phyloP scores from a whole-genome alignment of 805 yeast species.

The Saturnispora ahearnii region DNA sequence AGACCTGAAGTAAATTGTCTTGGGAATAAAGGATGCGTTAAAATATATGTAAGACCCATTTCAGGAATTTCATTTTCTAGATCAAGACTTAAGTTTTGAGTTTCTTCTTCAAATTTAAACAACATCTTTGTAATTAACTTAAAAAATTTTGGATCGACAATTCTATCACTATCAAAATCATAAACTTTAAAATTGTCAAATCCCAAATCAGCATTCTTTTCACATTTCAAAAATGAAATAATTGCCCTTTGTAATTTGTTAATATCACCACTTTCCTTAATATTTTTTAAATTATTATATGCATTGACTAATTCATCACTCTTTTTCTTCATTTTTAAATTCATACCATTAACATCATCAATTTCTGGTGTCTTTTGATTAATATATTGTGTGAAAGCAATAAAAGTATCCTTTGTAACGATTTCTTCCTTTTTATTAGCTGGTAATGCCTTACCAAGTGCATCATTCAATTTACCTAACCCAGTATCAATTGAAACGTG shows the following conservation, averaged over 20 bases:
- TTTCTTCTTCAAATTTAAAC: constrained; percentile 26
- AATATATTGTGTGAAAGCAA: constrained; percentile 14
- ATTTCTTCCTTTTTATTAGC: not conserved
- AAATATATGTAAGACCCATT: constrained; percentile 54
- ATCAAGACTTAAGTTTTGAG: constrained; percentile 15
- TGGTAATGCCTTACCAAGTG: constrained; percentile 53
- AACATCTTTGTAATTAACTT: constrained; percentile 31
- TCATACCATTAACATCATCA: constrained; percentile 19
- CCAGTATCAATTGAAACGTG: constrained; percentile 52
- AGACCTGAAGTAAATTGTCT: constrained; percentile 44
- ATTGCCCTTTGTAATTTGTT: constrained; percentile 25
- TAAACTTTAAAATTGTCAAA: constrained; percentile 32
- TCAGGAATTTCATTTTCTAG: constrained; percentile 38
- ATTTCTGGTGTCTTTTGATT: constrained; percentile 20
- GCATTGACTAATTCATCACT: constrained; percentile 23
- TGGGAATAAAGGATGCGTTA: constrained; percentile 87
- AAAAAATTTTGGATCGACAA: constrained; percentile 52
- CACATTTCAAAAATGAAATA: constrained; percentile 25
- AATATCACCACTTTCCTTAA: constrained; percentile 20
- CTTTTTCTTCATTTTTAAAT: constrained; percentile 13
- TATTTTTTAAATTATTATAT: constrained; percentile 21
- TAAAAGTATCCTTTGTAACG: constrained; percentile 12
- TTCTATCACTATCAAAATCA: constrained; percentile 58
- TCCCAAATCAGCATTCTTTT: not conserved
- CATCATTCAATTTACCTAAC: constrained; percentile 55